Percentiles rank a stretch among this genome's conserved stretches.
These are phyloP conservation scores for Daldinia eschscholtzii DNA, from an alignment of 2,329 filamentous ascomycete species.

Conservation along the genomic window DNA sequence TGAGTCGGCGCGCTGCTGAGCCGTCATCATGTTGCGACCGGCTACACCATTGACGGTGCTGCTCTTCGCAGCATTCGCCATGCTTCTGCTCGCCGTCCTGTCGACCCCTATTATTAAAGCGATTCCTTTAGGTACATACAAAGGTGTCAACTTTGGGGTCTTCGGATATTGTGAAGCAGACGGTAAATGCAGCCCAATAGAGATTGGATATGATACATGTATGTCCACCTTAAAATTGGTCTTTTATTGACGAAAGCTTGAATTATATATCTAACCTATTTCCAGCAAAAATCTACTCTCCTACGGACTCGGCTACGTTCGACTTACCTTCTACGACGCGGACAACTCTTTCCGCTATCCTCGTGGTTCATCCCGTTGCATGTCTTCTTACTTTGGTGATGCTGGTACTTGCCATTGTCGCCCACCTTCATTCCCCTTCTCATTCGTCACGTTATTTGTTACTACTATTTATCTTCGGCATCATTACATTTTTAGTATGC, in stretches of 20 bases:
- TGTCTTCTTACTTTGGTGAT: constrained; percentile 87
- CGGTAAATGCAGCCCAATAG: constrained; percentile 74
- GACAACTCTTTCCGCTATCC: constrained; percentile 81
- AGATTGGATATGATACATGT: constrained; percentile 90
- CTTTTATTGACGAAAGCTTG: constrained; percentile 4
- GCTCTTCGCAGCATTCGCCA: constrained; percentile 84
- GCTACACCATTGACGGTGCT: constrained; percentile 91
- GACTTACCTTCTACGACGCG: constrained; percentile 67
- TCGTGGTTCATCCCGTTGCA: constrained; percentile 93
- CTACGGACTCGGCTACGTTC: constrained; percentile 59
- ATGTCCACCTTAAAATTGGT: constrained; percentile 54
- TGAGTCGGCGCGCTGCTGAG: constrained; percentile 51
- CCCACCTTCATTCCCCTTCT: constrained; percentile 88
- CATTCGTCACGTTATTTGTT: constrained; percentile 93
- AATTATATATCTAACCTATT: constrained; percentile 34
- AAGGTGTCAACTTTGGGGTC: constrained; percentile 86
- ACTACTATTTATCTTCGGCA: constrained; percentile 84
- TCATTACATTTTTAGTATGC: constrained; percentile 85
- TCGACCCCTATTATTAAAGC: constrained; percentile 89
- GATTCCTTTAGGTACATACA: constrained; percentile 84
- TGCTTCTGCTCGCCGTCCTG: constrained; percentile 88
- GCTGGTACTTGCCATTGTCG: constrained; percentile 80
- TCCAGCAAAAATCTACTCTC: constrained; percentile 40
- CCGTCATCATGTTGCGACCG: constrained; percentile 82
- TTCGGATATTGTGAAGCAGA: constrained; percentile 84